Evolutionary conservation across 2,329 filamentous ascomycete genomes (phyloP).

Genomic region (Zelopaecilomyces penicillatus): DNA sequence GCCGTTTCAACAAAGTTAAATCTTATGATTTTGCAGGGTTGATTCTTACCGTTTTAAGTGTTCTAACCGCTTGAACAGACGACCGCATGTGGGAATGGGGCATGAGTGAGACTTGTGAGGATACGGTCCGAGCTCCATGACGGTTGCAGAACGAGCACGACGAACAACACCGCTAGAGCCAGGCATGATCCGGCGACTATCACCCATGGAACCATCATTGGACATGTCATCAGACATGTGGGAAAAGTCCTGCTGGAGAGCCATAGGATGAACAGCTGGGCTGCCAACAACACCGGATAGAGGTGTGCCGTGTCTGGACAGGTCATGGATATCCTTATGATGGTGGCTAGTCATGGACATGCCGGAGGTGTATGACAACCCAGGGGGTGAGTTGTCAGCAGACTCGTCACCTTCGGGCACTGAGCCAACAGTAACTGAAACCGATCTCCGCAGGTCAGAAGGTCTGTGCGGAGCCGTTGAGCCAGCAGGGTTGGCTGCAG

Average conservation of each 20-base stretch:
- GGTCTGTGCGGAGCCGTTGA: slow-evolving; percentile 61
- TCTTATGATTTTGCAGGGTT: no score
- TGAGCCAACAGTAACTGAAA: slow-evolving; percentile 79
- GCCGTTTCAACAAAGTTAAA: slow-evolving; percentile 6
- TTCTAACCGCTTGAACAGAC: slow-evolving; percentile 97
- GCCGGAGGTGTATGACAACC: slow-evolving; percentile 62
- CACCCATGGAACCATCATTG: slow-evolving; percentile 35
- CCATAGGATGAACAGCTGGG: slow-evolving; percentile 62
- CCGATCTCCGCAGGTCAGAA: slow-evolving; percentile 83
- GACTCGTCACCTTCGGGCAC: slow-evolving; percentile 73
- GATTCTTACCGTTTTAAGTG: slow-evolving; percentile 90
- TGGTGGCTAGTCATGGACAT: slow-evolving; percentile 58
- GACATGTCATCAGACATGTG: slow-evolving; percentile 56
- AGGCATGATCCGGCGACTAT: slow-evolving; percentile 60
- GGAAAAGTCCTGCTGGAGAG: slow-evolving; percentile 63
- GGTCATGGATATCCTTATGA: slow-evolving; percentile 69
- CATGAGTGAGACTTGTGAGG: slow-evolving; percentile 97
- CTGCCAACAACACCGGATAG: slow-evolving; percentile 77
- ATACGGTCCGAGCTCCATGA: slow-evolving; percentile 94
- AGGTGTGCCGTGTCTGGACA: slow-evolving; percentile 88
- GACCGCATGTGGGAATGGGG: slow-evolving; percentile 95
- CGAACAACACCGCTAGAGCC: slow-evolving; percentile 70
- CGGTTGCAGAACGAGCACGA: slow-evolving; percentile 85
- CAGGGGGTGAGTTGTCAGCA: slow-evolving; percentile 69
- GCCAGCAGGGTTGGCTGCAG: slow-evolving; percentile 57